phyloP scores from a whole-genome alignment of 2,329 filamentous ascomycete genomes.

The Onygenales sp. region DNA sequence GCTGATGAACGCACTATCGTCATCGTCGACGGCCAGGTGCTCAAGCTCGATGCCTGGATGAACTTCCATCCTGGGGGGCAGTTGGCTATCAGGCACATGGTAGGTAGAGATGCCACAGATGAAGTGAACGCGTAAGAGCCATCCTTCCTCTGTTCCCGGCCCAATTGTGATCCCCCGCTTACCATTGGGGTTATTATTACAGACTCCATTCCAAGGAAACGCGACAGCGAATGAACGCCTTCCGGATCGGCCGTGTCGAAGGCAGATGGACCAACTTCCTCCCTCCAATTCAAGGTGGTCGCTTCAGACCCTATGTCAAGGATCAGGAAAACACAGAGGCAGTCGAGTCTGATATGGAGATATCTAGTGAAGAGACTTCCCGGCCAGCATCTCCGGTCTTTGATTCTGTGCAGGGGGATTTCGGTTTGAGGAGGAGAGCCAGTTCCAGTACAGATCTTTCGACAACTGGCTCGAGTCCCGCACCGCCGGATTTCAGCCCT shows the following conservation, averaged over 20 bases:
- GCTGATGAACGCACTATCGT: constrained; percentile 69
- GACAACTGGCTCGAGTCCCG: background rate
- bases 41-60: constrained; percentile 83
- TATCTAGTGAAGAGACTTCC: constrained; percentile 46
- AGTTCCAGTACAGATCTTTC: background rate
- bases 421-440: constrained; percentile 24
- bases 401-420: constrained; percentile 39
- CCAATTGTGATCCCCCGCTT: constrained; percentile 1
- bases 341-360: constrained; percentile 13
- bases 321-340: constrained; percentile 33
- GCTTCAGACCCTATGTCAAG: constrained; percentile 51
- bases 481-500: constrained; percentile 1
- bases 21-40: constrained; percentile 67
- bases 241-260: constrained; percentile 72
- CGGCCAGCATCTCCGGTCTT: constrained; percentile 49
- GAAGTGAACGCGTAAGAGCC: constrained; percentile 71
- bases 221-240: constrained; percentile 64
- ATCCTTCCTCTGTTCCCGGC: background rate
- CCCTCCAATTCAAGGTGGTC: constrained; percentile 83
- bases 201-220: constrained; percentile 78
- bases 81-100: constrained; percentile 84
- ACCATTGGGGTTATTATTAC: constrained; percentile 12
- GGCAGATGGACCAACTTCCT: constrained; percentile 78
- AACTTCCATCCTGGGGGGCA: constrained; percentile 86
- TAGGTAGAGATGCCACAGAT: constrained; percentile 86